Conservation (phyloP, 495 filamentous ascomycete species). For the Articulospora tetracladia region DNA sequence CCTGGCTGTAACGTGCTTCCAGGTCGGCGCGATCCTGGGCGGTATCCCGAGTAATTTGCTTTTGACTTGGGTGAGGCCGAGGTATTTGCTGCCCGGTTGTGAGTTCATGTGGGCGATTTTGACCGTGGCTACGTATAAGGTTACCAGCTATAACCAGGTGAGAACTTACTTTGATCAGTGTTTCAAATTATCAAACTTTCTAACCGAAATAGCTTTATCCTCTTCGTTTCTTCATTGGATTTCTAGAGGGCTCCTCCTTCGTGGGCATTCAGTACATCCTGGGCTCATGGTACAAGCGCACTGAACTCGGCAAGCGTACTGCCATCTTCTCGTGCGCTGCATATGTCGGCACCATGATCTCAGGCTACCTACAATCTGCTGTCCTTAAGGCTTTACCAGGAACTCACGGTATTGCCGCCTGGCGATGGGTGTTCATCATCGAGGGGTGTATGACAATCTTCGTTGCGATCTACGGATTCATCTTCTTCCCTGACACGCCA, state of each 20-base stretch:
- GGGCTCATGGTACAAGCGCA: slow-evolving; percentile 60
- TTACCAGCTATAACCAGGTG: slow-evolving; percentile 1
- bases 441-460: slow-evolving; percentile 41
- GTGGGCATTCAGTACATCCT: slow-evolving; percentile 61
- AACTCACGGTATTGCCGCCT: slow-evolving; percentile 46
- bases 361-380: slow-evolving; percentile 52
- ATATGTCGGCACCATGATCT: slow-evolving; percentile 39
- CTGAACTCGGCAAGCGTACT: slow-evolving; percentile 58
- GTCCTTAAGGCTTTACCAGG: slow-evolving; percentile 47
- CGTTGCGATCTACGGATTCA: slow-evolving; percentile 51
- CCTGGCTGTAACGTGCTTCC: slow-evolving; percentile 45
- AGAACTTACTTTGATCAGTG: not conserved
- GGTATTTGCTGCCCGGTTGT: slow-evolving; percentile 53
- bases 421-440: slow-evolving; percentile 66
- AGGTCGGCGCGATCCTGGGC: slow-evolving; percentile 47
- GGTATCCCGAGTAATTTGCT: slow-evolving; percentile 57
- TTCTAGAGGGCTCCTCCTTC: slow-evolving; percentile 55
- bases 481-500: slow-evolving; percentile 57
- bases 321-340: slow-evolving; percentile 47
- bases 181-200: slow-evolving; percentile 24
- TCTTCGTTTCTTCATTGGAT: slow-evolving; percentile 62
- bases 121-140: slow-evolving; percentile 42
- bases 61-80: slow-evolving; percentile 48
- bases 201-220: slow-evolving; percentile 48
- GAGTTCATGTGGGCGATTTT: slow-evolving; percentile 47